Evolutionary conservation across 768 basidiomycete genomes (phyloP).

Genomic region (Amanita subjunquillea): DNA sequence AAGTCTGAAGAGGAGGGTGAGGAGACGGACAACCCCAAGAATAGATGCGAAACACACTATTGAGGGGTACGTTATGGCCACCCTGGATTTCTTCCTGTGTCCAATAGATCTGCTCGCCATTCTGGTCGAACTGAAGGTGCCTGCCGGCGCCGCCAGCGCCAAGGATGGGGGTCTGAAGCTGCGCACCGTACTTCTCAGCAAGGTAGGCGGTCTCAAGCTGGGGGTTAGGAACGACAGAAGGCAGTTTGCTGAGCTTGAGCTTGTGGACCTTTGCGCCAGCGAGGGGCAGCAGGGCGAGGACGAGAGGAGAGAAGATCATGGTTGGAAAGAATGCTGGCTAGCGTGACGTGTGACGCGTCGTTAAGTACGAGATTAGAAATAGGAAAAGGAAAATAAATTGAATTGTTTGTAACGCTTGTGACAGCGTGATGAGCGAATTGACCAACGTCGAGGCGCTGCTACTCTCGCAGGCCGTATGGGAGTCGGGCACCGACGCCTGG

Average conservation of each 20-base stretch:
- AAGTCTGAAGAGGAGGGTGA: conserved; percentile 50
- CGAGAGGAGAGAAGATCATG: conserved; percentile 35
- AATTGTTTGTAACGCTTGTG: conserved; percentile 1
- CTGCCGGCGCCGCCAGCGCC: conserved; percentile 71
- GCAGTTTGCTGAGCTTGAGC: conserved; percentile 84
- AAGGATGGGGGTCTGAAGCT: conserved; percentile 47
- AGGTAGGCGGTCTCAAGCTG: conserved; percentile 74
- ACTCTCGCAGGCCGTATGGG: conserved; percentile 80
- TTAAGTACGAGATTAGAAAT: neutral
- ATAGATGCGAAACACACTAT: conserved; percentile 47
- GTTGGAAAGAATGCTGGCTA: conserved; percentile 9
- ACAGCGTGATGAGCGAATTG: conserved; percentile 17
- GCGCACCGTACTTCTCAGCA: conserved; percentile 84
- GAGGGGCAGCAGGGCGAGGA: conserved; percentile 37
- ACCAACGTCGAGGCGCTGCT: conserved; percentile 59
- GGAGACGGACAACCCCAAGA: conserved; percentile 5
- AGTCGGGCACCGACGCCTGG: conserved; percentile 69
- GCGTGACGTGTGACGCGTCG: neutral
- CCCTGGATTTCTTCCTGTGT: conserved; percentile 68
- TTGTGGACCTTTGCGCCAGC: conserved; percentile 58
- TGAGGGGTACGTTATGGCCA: conserved; percentile 83
- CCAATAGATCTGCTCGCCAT: conserved; percentile 64
- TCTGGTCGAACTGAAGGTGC: conserved; percentile 23
- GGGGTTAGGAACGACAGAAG: conserved; percentile 49
- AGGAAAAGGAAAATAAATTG: too few species aligned